Base-by-base conservation (phyloP, 805 yeast genomes). In the Monosporozyma unispora region DNA sequence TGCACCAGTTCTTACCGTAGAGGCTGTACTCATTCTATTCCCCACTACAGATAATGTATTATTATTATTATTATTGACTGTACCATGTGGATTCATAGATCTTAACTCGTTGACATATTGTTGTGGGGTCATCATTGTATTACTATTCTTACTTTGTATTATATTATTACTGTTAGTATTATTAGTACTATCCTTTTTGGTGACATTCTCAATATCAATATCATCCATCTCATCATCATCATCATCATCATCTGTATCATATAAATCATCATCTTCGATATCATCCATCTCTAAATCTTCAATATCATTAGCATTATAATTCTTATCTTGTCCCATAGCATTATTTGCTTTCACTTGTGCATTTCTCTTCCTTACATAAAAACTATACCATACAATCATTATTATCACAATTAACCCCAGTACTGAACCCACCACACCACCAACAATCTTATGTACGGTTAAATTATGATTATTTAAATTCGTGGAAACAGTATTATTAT, bases 1-100 rank as follows among this genome's bases (percentile, higher is more conserved):
- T 3, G 95, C 95, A 57, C 84, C 80, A 10, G 93, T 82, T 45
- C 82, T 73, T 12, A 82, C 78, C 6, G 89, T 78, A 28, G 85
- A 77, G 8, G 90, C 84, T 29, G 71, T 54, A 44, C 69, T 57
- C 14, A 21, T 19, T 68, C 68, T 53, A 47, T 62, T 55, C 6
- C 61, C 55, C 16, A 22, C 42, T 10, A 19, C n/a, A 39, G 25
- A 39, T 11, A 39, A 18, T 3, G 40, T 9, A 18, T 37, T 16
- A 18, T 37, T 37, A 8, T 18, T 31, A 31, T 31, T 35, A 35
- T 35, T 35, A 7, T n/a, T n/a, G n/a, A n/a, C n/a, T n/a, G n/a
- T n/a, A n/a, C n/a, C 22, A 10, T 16, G 41, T 8, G 21, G 42
- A 21, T 19, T 9, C 42, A 39, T 39, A 3, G 42, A 39, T 39